These are phyloP conservation scores for Lomentospora prolificans DNA, from an alignment of 2,329 filamentous ascomycete genomes.

Conservation along the genomic window DNA sequence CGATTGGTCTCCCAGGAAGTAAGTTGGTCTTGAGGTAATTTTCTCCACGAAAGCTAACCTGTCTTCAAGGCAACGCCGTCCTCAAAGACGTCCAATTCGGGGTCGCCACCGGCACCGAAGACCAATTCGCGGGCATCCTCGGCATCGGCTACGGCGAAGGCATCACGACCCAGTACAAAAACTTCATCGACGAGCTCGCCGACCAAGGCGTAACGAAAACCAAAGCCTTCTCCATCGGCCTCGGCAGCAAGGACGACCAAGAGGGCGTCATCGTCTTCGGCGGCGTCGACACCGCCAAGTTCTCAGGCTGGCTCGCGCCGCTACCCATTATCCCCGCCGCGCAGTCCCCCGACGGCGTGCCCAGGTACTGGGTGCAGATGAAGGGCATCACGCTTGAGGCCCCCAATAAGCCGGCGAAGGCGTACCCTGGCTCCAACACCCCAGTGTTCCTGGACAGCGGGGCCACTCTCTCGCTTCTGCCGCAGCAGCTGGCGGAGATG, in stretches of 20 bases:
- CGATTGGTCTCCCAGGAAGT: constrained; percentile 25
- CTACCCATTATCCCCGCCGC: constrained; percentile 51
- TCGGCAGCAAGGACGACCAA: constrained; percentile 50
- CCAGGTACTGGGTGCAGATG: constrained; percentile 43
- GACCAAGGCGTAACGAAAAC: constrained; percentile 45
- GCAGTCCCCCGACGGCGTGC: constrained; percentile 43
- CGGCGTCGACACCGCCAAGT: constrained; percentile 57
- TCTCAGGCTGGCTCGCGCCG: constrained; percentile 45
- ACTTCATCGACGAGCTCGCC: constrained; percentile 40
- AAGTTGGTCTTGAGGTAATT: background rate
- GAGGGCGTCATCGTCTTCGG: constrained; percentile 60
- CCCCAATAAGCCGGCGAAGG: constrained; percentile 20
- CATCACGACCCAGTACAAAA: constrained; percentile 35
- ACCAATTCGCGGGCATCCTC: constrained; percentile 51
- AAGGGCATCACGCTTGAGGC: constrained; percentile 31
- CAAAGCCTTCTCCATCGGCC: constrained; percentile 55
- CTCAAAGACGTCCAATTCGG: constrained; percentile 49
- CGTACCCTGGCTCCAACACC: constrained; percentile 27
- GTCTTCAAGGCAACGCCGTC: background rate
- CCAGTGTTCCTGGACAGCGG: constrained; percentile 63
- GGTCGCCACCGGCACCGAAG: constrained; percentile 41
- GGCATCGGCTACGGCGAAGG: constrained; percentile 61
- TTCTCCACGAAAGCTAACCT: background rate
- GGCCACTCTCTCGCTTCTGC: constrained; percentile 58
- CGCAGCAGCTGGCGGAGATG: constrained; percentile 39